phyloP scores from a whole-genome alignment of 257 asterid genomes.

The Jasminum sambac region DNA sequence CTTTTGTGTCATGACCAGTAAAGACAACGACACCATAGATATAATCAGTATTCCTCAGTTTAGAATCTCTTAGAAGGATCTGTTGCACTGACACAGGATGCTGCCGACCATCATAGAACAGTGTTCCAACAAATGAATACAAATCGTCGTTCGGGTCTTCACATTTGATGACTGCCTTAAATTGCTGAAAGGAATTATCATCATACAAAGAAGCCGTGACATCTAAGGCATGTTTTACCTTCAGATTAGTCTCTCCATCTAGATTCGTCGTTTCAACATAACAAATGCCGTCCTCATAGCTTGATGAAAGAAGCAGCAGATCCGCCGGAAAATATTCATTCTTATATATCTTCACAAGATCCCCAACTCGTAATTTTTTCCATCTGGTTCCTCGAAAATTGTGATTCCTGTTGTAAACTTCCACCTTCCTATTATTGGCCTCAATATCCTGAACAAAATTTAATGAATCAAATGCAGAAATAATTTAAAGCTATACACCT shows the following conservation, averaged over 20 bases:
- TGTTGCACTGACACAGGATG: conserved; percentile 80
- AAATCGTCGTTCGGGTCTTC: conserved; percentile 98
- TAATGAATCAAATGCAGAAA: conserved; percentile 7
- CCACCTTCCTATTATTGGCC: conserved; percentile 79
- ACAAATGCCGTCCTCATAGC: conserved; percentile 87
- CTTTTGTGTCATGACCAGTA: conserved; percentile 95
- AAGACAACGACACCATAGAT: conserved; percentile 77
- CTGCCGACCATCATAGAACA: conserved; percentile 47
- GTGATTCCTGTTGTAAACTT: conserved; percentile 43
- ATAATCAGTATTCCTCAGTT: conserved; percentile 77
- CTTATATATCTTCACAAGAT: conserved; percentile 76
- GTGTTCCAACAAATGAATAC: conserved; percentile 77
- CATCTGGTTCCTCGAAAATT: conserved; percentile 61
- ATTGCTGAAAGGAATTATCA: conserved; percentile 49
- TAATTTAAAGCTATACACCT: neutral
- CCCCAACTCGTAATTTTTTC: conserved; percentile 83
- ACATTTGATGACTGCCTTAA: conserved; percentile 72
- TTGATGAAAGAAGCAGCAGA: conserved; percentile 82
- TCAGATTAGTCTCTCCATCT: conserved; percentile 95
- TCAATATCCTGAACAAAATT: conserved; percentile 66
- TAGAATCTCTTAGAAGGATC: conserved; percentile 82
- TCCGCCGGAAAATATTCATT: conserved; percentile 94
- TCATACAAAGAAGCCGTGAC: conserved; percentile 59
- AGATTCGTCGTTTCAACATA: conserved; percentile 91
- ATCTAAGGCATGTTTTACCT: conserved; percentile 86